Base-by-base conservation (phyloP, 345 rosid genomes). In the Barbarea vulgaris region DNA sequence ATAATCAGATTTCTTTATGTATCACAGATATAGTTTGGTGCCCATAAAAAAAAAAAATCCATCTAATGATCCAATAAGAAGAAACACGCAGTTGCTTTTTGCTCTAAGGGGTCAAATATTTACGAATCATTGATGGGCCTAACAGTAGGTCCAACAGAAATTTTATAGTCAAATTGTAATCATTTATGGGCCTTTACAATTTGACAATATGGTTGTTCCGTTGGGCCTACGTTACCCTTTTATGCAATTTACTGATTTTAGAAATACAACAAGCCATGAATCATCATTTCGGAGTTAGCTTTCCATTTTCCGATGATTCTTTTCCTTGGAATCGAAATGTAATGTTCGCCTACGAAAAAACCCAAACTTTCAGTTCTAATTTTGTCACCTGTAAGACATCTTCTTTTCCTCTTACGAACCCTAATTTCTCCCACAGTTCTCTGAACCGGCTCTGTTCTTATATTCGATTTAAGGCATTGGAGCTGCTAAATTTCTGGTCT, bases 241-340 rank as follows among this genome's bases (percentile, higher is more conserved):
- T 37, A 54, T 41, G 48, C 69, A 76, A 68, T 75, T 51, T 39
- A 27, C 47, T 11, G 15, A 4, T 39, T 42, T 14, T 13, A 39
- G 34, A 52, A 33, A 55, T 14, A 34, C 62, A 67, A 67, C 54
- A 68, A 59, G 68, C 55, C 77, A 65, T 74, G 42, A 74, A 65
- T 48, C 57, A 65, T 50, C 57, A 61, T 61, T 59, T 42, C 58
- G 19, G 37, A 55, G 50, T 63, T 22, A 13, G 21, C 74, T 39
- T 41, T 54, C 58, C 73, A 53, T 61, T 61, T 39, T 53, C 70
- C 17, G 64, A 64, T 64, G 77, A 12, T 69, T 44, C 64, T 5
- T 9, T 42, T 59, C 52, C 36, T 51, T 41, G 47, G 15, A 53
- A 68, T 68, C 79, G 21, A 41, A 59, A 50, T 60, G 69, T 44